Base-by-base conservation (phyloP, 768 basidiomycete genomes). In the Amylocystis lapponica region DNA sequence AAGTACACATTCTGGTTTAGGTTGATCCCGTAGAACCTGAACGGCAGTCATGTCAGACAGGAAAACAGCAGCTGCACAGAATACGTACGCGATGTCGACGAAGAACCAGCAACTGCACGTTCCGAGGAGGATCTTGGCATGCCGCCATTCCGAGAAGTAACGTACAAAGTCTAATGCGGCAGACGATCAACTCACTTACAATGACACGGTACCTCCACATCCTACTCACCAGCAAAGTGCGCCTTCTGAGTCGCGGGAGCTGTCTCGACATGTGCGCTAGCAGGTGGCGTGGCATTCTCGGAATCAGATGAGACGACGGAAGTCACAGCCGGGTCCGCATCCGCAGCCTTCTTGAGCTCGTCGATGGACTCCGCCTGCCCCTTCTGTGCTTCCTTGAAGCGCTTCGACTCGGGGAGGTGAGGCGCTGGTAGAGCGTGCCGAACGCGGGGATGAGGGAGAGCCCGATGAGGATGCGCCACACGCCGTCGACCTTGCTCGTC, bases 1-100 rank as follows among this genome's bases (percentile, higher is more conserved):
- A 7, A 90, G 72, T n/a, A 90, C 83, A n/a, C n/a, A n/a, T n/a
- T n/a, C n/a, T n/a, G n/a, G n/a, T 51, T 84, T 79, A 53, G 80
- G 83, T 52, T 84, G 83, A 13, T 26, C 27, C 27, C 5, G 17
- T 22, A 7, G 30, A 23, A 29, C 25, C 8, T 21, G 16, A 19
- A 17, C 2, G 33, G 27, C 16, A n/a, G 25, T 10, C 7, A 41
- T 6, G 17, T 16, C 13, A 27, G 21, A 40, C 10, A 27, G 38
- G 12, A n/a, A 21, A 10, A 19, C 2, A n/a, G n/a, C n/a, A n/a
- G n/a, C n/a, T n/a, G n/a, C n/a, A n/a, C n/a, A n/a, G 32, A 31
- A 31, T 13, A 60, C 67, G 45, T 52, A 82, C 75, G 84, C 80
- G 25, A 87, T 72, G 51, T 87, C 86, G 26, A 87, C 70, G 19